Conservation (phyloP, 2,329 filamentous ascomycete species). For the Colletotrichum neosansevieriae region DNA sequence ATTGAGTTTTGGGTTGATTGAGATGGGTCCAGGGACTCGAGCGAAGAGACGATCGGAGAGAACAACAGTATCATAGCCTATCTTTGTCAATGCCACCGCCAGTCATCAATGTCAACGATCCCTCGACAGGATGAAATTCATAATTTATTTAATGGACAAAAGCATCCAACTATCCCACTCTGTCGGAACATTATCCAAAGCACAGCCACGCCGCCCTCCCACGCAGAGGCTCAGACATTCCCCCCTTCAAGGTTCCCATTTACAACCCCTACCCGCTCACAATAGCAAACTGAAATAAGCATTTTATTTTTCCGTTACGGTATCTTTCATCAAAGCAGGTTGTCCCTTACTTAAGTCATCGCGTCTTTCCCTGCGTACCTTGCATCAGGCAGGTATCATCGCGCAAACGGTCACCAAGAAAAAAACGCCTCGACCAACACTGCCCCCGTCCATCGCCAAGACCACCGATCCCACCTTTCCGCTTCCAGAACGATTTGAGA, state of each 20-base stretch:
- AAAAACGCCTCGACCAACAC: background rate
- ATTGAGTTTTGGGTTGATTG: background rate
- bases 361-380: background rate
- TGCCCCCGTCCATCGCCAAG: conserved; percentile 21
- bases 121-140: background rate
- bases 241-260: background rate
- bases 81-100: background rate
- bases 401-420: background rate
- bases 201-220: conserved; percentile 9
- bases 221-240: conserved; percentile 11
- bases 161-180: background rate
- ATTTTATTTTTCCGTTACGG: conserved; percentile 6
- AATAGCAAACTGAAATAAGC: conserved; percentile 7
- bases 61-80: background rate
- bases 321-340: background rate
- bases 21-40: background rate
- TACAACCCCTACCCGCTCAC: background rate
- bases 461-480: conserved; percentile 9
- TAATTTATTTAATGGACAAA: background rate
- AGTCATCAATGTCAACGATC: background rate
- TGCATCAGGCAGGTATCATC: background rate
- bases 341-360: conserved; percentile 3
- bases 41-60: background rate
- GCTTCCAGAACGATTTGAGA: conserved; percentile 19
- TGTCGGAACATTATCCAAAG: background rate